Evolutionary conservation across 2,329 filamentous ascomycete genomes (phyloP).

Genomic region (Triangularia setosa): DNA sequence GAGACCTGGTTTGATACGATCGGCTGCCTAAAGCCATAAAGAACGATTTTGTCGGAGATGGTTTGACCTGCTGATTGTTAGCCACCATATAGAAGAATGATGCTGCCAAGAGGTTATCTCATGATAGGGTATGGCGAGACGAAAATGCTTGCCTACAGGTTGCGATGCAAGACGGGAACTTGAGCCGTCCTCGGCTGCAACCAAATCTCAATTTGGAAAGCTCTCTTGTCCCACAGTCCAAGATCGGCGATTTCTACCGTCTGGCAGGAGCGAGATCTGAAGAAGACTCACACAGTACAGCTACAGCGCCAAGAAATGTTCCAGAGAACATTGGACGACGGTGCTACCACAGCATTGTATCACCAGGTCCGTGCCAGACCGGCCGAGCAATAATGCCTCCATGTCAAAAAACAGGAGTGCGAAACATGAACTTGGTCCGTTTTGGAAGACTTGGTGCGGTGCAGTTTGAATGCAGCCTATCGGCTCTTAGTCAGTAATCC

Average conservation of each 20-base stretch:
- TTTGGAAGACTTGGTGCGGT: not conserved
- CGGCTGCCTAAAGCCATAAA: not conserved
- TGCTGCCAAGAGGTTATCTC: not conserved
- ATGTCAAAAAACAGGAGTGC: slow-evolving; percentile 1
- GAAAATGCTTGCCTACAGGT: not conserved
- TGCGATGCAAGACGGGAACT: not conserved
- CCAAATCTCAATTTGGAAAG: not conserved
- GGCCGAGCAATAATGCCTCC: not conserved
- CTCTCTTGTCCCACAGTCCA: not conserved
- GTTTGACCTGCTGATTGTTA: too few species aligned
- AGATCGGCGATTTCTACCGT: not conserved
- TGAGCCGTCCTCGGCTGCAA: not conserved
- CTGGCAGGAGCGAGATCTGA: not conserved
- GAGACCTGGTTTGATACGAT: not conserved
- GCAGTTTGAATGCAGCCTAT: not conserved
- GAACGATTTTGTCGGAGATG: too few species aligned
- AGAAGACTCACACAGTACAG: not conserved
- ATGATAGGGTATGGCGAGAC: not conserved
- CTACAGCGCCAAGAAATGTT: not conserved
- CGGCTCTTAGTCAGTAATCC: not conserved
- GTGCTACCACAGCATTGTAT: not conserved
- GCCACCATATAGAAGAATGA: not conserved
- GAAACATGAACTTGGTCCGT: not conserved
- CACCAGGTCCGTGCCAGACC: not conserved
- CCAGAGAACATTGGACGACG: not conserved